Percentiles rank a stretch among this genome's conserved stretches.
Conservation (phyloP, 768 basidiomycete genomes). For the Lentinus brumalis region DNA sequence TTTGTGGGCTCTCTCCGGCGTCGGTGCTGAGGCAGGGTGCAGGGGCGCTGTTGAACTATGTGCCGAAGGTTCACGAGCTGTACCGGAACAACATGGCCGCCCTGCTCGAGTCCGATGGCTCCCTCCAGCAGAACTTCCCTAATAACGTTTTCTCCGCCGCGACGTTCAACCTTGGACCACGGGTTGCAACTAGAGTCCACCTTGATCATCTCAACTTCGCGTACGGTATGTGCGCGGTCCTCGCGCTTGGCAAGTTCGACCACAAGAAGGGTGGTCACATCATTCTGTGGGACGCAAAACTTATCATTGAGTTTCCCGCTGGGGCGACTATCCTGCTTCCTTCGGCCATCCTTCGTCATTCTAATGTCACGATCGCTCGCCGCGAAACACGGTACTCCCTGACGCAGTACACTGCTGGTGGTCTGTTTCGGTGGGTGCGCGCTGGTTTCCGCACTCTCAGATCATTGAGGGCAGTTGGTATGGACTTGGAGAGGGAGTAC, state of each 20-base stretch:
- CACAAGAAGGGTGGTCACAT: conserved; percentile 22
- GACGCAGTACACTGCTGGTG: conserved; percentile 11
- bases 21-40: too few relatives aligned
- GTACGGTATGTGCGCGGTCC: conserved; percentile 17
- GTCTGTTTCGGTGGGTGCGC: conserved; percentile 14
- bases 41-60: too few relatives aligned
- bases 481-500: too few relatives aligned
- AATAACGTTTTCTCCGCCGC: background rate
- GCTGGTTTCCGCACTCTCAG: background rate
- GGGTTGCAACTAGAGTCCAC: background rate
- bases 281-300: conserved; percentile 14
- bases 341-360: conserved; percentile 21
- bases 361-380: conserved; percentile 12
- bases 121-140: background rate
- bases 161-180: conserved; percentile 7
- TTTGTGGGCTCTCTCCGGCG: too few relatives aligned
- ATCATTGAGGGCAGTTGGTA: too few relatives aligned
- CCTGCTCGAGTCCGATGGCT: background rate
- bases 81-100: background rate
- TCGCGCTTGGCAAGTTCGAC: conserved; percentile 21
- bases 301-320: conserved; percentile 27
- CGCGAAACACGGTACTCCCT: conserved; percentile 8
- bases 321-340: conserved; percentile 24
- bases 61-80: too few relatives aligned
- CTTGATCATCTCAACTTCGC: conserved; percentile 7